Base-by-base conservation (phyloP, 2,329 filamentous ascomycete species). In the Scytalidium sp. region DNA sequence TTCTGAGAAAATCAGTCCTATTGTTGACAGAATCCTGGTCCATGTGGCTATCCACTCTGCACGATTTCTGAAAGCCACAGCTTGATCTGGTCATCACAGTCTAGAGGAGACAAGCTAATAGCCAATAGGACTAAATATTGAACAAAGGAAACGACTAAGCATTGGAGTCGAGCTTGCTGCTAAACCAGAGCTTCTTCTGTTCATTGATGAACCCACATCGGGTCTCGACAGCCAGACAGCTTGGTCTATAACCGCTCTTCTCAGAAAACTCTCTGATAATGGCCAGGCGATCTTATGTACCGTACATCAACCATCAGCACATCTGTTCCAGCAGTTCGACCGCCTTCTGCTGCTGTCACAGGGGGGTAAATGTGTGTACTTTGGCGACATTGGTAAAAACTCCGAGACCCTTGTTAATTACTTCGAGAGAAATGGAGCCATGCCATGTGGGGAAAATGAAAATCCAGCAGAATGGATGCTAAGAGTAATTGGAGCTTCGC, bases 131-230 rank as follows among this genome's bases (percentile, higher is more conserved):
- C 48, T 64, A 4, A 64, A 64, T 42, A 58, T 62, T n/a, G 82
- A 85, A 60, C 82, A 85, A 66, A 75, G 81, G 43, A 85, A 85
- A 68, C 88, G 90, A 61, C 77, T 97, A 5, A 97, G 92, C 0
- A 96, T 97, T 55, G 93, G 90, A 67, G 92, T 97, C 21, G 93
- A 97, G 66, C 80, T 97, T 23, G 92, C 90, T 40, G 92, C 92
- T 9, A 96, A 93, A 73, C 92, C 92, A 6, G 84, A 90, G 43
- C 76, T 96, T 45, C 78, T 96, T 51, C 81, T 97, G 44, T 97
- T 96, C 74, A 81, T 96, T 43, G 92, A 97, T 60, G 92, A 97
- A 70, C 92, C 92, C 19, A 96, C 91, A 3, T 96, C 90, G 27
- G 92, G 92, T 74, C 82, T 97, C 17, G 92, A 97, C 69, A 90